Conservation (phyloP, 257 asterid genomes). For the Solanum stenotomum region DNA sequence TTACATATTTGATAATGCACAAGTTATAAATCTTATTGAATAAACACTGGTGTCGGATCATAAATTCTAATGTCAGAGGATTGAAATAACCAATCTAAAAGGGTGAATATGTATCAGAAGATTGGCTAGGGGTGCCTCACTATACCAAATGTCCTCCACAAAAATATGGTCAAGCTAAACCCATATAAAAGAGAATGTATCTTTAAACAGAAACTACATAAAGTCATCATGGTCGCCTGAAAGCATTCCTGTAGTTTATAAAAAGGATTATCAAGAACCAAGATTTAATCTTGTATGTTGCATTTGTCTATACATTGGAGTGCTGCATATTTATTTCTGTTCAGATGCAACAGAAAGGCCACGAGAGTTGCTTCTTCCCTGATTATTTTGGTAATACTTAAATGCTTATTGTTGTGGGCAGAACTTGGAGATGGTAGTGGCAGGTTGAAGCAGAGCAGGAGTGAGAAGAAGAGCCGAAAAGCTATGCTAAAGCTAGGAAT, state of each 20-base stretch:
- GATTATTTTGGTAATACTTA: background rate
- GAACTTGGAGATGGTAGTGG: conserved; percentile 49
- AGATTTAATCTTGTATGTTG: background rate
- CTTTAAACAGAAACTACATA: background rate
- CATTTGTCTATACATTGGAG: background rate
- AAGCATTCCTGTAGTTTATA: background rate
- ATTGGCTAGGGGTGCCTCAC: background rate
- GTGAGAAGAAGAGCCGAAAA: conserved; percentile 66
- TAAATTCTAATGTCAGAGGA: background rate
- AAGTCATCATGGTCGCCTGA: background rate
- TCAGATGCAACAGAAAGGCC: background rate
- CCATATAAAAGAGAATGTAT: background rate
- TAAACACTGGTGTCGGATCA: background rate
- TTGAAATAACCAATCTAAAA: background rate
- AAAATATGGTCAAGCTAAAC: background rate
- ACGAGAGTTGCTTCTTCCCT: background rate
- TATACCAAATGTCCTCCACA: background rate
- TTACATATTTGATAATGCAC: background rate
- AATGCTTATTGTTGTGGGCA: background rate
- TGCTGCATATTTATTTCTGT: background rate
- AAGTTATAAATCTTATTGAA: background rate
- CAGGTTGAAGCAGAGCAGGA: conserved; percentile 59
- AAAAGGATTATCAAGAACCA: background rate
- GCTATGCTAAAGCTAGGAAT: conserved; percentile 70
- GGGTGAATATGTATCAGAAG: background rate